These are phyloP conservation scores for Fomitiporia mediterranea DNA, from an alignment of 1,284 basidiomycete species.

Conservation along the genomic window DNA sequence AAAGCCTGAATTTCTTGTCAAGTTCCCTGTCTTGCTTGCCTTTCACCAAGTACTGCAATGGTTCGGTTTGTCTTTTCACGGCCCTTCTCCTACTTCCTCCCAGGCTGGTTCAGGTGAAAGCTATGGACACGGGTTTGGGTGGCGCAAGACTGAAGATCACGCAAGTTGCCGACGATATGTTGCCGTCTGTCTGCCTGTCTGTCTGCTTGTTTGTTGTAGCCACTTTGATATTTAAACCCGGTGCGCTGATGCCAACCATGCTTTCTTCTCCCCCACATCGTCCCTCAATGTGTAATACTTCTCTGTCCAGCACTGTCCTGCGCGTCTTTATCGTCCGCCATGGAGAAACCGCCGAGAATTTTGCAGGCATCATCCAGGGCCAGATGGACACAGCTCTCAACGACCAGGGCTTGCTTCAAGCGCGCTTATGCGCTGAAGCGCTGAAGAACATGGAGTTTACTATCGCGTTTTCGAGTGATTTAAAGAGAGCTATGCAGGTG, in stretches of 20 bases:
- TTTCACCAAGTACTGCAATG: no score
- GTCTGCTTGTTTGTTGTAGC: neutral
- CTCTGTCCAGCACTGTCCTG: slow-evolving; percentile 26
- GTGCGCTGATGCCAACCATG: no score
- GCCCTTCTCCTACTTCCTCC: no score
- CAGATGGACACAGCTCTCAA: slow-evolving; percentile 65
- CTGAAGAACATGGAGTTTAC: slow-evolving; percentile 49
- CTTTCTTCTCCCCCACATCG: neutral
- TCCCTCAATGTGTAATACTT: neutral
- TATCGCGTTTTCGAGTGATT: slow-evolving; percentile 60
- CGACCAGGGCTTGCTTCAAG: slow-evolving; percentile 51
- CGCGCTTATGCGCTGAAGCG: slow-evolving; percentile 45
- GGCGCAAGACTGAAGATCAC: no score
- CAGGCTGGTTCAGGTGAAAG: no score
- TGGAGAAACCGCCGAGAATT: slow-evolving; percentile 70
- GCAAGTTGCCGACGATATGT: no score
- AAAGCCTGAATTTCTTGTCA: slow-evolving; percentile 37
- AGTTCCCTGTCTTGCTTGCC: no score
- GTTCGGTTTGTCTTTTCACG: no score
- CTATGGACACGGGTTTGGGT: no score
- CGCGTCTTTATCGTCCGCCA: slow-evolving; percentile 66
- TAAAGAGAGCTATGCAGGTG: slow-evolving; percentile 56
- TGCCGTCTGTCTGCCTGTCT: slow-evolving; percentile 15
- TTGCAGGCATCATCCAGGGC: slow-evolving; percentile 59
- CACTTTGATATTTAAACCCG: neutral